Base-by-base conservation (phyloP, 2,329 filamentous ascomycete species). In the Fusarium falciforme region DNA sequence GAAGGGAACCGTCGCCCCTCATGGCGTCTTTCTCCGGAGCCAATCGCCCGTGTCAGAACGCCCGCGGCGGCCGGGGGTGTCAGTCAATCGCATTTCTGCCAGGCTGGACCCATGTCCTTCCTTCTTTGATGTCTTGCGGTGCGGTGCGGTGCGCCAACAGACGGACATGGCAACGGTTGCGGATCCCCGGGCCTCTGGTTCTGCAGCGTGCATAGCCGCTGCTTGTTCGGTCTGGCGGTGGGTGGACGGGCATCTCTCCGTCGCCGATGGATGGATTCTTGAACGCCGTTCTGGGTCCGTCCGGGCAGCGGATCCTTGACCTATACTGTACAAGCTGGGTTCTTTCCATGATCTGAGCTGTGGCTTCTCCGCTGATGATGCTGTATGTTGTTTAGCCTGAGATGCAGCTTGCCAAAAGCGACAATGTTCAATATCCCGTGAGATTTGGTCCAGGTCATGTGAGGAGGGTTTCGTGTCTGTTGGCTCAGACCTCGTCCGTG, bases 21-120 rank as follows among this genome's bases (percentile, higher is more conserved):
- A 73, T 74, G 59, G 73, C 66, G 70, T 74, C 64, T 31, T 57
- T 42, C n/a, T 63, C 62, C 44, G 63, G 70, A 75, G 58, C 76
- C 76, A 78, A 78, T 78, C 76, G 76, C 71, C 64, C 67, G 40
- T 64, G 25, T 55, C 29, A 31, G 55, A 65, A 59, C 64, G 61
- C 62, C 65, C 42, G 67, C 49, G 58, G 70, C 61, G 69, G 74
- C 72, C 54, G 47, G 61, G 68, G 69, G 62, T 36, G 62, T 31
- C 55, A 44, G 63, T 36, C 71, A 68, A 73, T 72, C 71, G 64
- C 64, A 68, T 72, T n/a, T 74, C 68, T 65, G 38, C 72, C 49
- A 47, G 14, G 42, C n/a, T 35, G 61, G 57, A 72, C 60, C 72
- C 72, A 60, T 62, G 68, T 67, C 44, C 12, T 44, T 61, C 33